Conservation (phyloP, 139 green algal genomes). For the Coccomyxa sp. region DNA sequence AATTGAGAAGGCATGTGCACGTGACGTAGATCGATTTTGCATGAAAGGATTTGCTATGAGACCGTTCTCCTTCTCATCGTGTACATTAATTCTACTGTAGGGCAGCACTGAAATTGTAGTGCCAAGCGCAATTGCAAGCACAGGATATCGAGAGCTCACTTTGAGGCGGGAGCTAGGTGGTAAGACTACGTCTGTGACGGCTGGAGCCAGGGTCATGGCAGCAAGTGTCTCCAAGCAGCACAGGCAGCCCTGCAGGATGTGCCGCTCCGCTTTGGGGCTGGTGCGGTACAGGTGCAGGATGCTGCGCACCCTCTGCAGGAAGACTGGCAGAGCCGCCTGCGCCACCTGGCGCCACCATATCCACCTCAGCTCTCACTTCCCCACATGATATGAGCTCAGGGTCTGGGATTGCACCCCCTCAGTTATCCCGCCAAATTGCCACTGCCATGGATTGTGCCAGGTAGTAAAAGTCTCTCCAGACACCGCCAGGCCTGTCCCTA, state of each 20-base stretch:
- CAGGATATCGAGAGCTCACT: not conserved
- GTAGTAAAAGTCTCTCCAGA: not conserved
- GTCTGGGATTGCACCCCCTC: not conserved
- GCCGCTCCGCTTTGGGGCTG: constrained; percentile 3
- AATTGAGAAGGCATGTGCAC: not conserved
- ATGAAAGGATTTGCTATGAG: not conserved
- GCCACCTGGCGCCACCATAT: constrained; percentile 31
- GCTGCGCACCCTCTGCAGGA: constrained; percentile 53
- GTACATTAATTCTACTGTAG: not conserved
- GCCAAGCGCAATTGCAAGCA: not conserved
- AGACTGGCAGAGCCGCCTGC: constrained; percentile 59
- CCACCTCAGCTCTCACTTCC: not conserved
- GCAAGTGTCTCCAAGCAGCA: constrained; percentile 50
- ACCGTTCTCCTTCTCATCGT: not conserved
- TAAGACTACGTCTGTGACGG: constrained; percentile 36
- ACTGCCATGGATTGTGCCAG: not conserved
- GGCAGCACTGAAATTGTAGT: not conserved
- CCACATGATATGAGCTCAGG: not conserved
- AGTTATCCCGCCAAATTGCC: not conserved
- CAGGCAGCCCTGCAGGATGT: constrained; percentile 38
- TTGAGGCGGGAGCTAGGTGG: not conserved
- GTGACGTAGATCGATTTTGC: not conserved
- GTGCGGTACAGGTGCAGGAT: constrained; percentile 41
- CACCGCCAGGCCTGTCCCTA: not conserved
- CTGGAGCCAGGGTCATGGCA: constrained; percentile 34